These are phyloP conservation scores for Trichoderma harzianum DNA, from an alignment of 2,329 filamentous ascomycete genomes.

Conservation along the genomic window DNA sequence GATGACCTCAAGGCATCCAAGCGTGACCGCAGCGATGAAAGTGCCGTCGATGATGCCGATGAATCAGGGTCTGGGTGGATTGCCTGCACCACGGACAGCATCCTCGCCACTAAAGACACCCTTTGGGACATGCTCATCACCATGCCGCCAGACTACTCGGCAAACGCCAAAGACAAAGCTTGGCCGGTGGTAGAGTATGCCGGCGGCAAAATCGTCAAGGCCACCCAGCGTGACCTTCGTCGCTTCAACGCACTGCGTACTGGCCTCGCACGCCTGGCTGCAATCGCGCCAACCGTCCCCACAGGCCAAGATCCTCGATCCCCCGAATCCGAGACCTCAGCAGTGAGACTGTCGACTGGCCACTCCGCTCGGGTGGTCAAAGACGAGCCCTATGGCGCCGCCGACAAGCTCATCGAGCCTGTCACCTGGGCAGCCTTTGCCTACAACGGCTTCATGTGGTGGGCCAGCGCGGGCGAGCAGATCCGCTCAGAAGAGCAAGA, in stretches of 20 bases:
- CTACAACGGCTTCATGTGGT: constrained; percentile 85
- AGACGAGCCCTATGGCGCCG: constrained; percentile 45
- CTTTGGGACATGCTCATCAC: constrained; percentile 89
- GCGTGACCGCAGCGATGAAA: constrained; percentile 35
- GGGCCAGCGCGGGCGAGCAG: constrained; percentile 79
- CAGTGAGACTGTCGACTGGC: constrained; percentile 27
- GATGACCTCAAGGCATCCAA: constrained; percentile 53
- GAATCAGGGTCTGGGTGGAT: constrained; percentile 71
- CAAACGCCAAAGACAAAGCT: constrained; percentile 55
- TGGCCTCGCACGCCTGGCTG: constrained; percentile 53
- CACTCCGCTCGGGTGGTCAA: constrained; percentile 28
- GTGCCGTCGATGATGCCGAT: constrained; percentile 45
- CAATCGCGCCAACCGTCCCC: constrained; percentile 23
- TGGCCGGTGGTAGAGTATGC: constrained; percentile 76
- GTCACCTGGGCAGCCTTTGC: constrained; percentile 70
- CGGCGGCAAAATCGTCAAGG: constrained; percentile 65
- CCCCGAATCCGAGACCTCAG: constrained; percentile 27
- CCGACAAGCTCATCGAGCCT: constrained; percentile 59
- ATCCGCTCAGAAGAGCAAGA: constrained; percentile 58
- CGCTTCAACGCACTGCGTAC: constrained; percentile 69
- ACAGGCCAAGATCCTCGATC: constrained; percentile 29
- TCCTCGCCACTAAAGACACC: constrained; percentile 78
- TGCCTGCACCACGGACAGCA: constrained; percentile 92
- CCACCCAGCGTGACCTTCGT: constrained; percentile 84
- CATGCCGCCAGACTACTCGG: constrained; percentile 62